A percentile compares a stretch with the other conserved stretches of the same genome.
These are phyloP conservation scores for Adansonia madagascariensis DNA, from an alignment of 441 rosid species.

Conservation along the genomic window DNA sequence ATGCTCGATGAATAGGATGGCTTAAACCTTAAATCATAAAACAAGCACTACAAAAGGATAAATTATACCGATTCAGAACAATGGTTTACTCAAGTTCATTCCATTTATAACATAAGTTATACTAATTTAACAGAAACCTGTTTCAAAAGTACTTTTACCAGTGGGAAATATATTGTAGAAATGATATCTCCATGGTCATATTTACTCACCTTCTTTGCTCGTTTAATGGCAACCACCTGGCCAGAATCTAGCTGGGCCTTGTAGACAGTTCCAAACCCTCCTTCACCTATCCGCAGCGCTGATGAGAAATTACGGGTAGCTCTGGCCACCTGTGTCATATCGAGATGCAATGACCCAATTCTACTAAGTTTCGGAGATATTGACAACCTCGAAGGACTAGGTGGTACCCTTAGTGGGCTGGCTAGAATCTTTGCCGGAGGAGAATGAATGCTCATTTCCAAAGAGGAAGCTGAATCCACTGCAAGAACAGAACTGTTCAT, in stretches of 20 bases:
- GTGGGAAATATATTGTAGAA: background rate
- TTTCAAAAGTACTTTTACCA: background rate
- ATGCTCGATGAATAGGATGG: slow-evolving; percentile 11
- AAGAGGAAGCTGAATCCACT: slow-evolving; percentile 65
- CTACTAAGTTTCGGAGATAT: slow-evolving; percentile 70
- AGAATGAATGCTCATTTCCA: slow-evolving; percentile 44
- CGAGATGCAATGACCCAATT: slow-evolving; percentile 66
- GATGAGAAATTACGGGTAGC: slow-evolving; percentile 81
- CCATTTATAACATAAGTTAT: background rate
- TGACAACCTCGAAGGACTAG: slow-evolving; percentile 83
- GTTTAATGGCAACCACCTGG: slow-evolving; percentile 86
- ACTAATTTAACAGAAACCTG: background rate
- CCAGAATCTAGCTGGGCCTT: slow-evolving; percentile 70
- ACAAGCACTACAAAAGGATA: background rate
- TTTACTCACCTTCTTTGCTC: slow-evolving; percentile 86
- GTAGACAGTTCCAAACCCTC: slow-evolving; percentile 89
- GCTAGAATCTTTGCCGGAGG: slow-evolving; percentile 63
- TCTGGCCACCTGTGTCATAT: slow-evolving; percentile 53
- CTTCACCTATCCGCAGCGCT: slow-evolving; percentile 72
- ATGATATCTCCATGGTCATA: slow-evolving; percentile 10
- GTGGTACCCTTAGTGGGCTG: slow-evolving; percentile 73
- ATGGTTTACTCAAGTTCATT: background rate
- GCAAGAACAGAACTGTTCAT: slow-evolving; percentile 41
- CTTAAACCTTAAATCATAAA: slow-evolving; percentile 20
- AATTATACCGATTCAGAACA: background rate